A percentile compares a stretch with the other conserved stretches of the same genome.
These are phyloP conservation scores for Inonotus obliquus DNA, from an alignment of 1,284 basidiomycete genomes.

Conservation along the genomic window DNA sequence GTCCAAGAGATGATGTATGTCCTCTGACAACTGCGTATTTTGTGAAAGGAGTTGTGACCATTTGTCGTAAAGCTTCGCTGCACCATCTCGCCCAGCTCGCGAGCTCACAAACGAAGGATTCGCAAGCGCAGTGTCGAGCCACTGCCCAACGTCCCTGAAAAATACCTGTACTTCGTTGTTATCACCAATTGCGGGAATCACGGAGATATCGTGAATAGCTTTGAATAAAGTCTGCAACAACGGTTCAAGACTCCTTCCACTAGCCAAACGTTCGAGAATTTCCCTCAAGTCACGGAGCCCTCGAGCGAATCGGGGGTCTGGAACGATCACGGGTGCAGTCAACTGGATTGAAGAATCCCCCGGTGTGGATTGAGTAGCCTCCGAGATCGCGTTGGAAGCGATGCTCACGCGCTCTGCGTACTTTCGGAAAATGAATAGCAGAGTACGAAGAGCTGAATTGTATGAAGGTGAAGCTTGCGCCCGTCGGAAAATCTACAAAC, in stretches of 20 bases:
- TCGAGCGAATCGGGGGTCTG: conserved; percentile 29
- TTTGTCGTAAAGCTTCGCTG: conserved; percentile 37
- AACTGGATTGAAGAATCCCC: conserved; percentile 21
- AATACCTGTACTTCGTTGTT: conserved; percentile 26
- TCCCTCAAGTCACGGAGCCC: conserved; percentile 32
- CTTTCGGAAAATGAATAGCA: conserved; percentile 37
- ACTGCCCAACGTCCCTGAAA: conserved; percentile 31
- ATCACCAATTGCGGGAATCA: conserved; percentile 12
- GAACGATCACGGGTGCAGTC: conserved; percentile 25
- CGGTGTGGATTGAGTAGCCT: background rate
- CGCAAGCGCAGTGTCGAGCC: conserved; percentile 35
- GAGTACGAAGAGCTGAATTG: conserved; percentile 34
- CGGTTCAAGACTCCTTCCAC: conserved; percentile 35
- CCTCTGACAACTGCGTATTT: conserved; percentile 25
- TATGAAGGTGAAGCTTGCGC: conserved; percentile 37
- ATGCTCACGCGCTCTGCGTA: conserved; percentile 32
- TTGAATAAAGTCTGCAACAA: conserved; percentile 28
- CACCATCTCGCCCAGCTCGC: conserved; percentile 26
- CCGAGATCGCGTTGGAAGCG: conserved; percentile 24
- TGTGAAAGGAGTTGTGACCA: conserved; percentile 27
- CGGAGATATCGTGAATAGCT: conserved; percentile 25
- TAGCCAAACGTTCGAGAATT: conserved; percentile 39
- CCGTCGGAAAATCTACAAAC: conserved; percentile 34
- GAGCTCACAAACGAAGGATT: conserved; percentile 34
- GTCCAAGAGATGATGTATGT: conserved; percentile 28